phyloP scores from a whole-genome alignment of 2,329 filamentous ascomycete genomes.

The Fusarium luffae region DNA sequence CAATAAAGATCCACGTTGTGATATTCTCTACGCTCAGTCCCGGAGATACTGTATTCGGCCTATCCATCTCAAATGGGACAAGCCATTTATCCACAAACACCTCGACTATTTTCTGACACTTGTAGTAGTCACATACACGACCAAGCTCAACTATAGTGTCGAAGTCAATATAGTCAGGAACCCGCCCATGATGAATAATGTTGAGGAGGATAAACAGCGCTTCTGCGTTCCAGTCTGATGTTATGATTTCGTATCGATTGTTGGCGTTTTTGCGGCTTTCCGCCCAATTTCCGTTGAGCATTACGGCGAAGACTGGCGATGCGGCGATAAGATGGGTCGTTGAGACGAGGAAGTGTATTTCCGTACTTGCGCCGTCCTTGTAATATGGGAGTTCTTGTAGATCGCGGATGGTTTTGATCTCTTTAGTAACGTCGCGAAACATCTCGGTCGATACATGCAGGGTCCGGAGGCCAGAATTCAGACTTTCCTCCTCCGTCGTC shows the following conservation, averaged over 20 bases:
- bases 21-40: too few species aligned
- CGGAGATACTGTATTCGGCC: accelerated
- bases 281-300: not conserved
- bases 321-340: not conserved
- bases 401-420: too few species aligned
- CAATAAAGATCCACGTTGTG: not conserved
- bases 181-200: slow-evolving; percentile 32
- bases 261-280: accelerated
- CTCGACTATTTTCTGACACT: slow-evolving; percentile 38
- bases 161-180: slow-evolving; percentile 18
- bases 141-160: slow-evolving; percentile 9
- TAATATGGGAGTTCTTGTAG: too few species aligned
- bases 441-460: too few species aligned
- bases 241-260: not conserved
- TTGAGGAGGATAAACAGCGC: slow-evolving; percentile 40
- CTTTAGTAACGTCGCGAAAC: too few species aligned
- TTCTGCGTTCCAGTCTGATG: slow-evolving; percentile 24
- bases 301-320: not conserved
- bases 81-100: not conserved
- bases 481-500: too few species aligned
- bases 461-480: too few species aligned
- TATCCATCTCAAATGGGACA: not conserved
- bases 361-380: too few species aligned
- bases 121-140: slow-evolving; percentile 38
- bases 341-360: not conserved